Conservation (phyloP, 2,329 filamentous ascomycete genomes). For the Teratosphaeriaceae sp. region DNA sequence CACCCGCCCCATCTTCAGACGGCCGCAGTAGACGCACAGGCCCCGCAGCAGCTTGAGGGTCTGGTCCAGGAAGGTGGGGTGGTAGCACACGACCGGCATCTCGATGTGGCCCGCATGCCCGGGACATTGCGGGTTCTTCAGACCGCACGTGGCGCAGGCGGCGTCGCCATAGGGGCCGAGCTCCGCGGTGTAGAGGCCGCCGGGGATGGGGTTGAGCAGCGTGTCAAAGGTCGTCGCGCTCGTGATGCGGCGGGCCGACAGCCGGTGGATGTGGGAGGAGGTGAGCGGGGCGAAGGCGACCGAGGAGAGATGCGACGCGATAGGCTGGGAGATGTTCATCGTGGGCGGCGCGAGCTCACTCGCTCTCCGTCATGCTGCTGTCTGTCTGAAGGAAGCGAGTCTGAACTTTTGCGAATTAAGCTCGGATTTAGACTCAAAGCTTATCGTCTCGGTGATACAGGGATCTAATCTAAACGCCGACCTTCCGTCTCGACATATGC, state of each 20-base stretch:
- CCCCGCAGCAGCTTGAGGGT: slow-evolving; percentile 76
- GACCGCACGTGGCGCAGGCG: slow-evolving; percentile 83
- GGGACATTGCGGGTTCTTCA: slow-evolving; percentile 70
- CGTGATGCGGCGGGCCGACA: slow-evolving; percentile 91
- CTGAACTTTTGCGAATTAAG: no score
- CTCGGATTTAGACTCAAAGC: no score
- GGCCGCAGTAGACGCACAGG: slow-evolving; percentile 86
- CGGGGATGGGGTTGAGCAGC: slow-evolving; percentile 79
- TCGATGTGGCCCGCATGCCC: slow-evolving; percentile 95
- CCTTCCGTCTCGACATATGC: no score
- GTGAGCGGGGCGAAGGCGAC: slow-evolving; percentile 88
- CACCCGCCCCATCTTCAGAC: slow-evolving; percentile 70
- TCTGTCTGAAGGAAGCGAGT: no score
- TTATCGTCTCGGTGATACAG: no score
- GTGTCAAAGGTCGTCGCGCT: slow-evolving; percentile 93
- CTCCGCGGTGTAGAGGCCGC: slow-evolving; percentile 87
- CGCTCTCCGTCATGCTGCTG: no score
- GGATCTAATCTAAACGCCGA: no score
- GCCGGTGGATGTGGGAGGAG: slow-evolving; percentile 71
- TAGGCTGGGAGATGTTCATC: slow-evolving; percentile 57
- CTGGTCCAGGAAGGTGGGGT: slow-evolving; percentile 95
- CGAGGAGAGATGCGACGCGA: slow-evolving; percentile 73
- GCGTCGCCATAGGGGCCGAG: slow-evolving; percentile 85
- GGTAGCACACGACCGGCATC: slow-evolving; percentile 86
- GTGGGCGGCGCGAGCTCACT: no score